Conservation (phyloP, 352 stramenopile genomes). For the Phytophthora citricola region DNA sequence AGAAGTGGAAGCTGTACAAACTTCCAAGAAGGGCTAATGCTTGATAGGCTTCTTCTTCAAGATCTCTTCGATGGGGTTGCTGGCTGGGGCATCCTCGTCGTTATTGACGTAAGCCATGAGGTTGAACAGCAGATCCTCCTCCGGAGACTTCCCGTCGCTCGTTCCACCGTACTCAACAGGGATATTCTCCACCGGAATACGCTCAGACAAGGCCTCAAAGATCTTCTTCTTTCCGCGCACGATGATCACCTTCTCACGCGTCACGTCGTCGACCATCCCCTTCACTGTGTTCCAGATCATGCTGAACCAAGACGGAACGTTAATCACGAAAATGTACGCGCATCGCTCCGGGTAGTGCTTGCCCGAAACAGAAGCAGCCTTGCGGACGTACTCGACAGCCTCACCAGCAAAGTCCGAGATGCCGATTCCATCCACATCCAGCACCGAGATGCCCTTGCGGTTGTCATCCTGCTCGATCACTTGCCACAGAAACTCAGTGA, state of each 20-base stretch:
- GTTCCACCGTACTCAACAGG: slow-evolving; percentile 79
- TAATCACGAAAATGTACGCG: slow-evolving; percentile 95
- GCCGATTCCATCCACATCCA: slow-evolving; percentile 87
- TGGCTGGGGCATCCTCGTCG: slow-evolving; percentile 54
- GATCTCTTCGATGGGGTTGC: slow-evolving; percentile 64
- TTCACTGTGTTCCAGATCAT: slow-evolving; percentile 94
- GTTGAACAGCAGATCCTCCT: slow-evolving; percentile 76
- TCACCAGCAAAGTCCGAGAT: slow-evolving; percentile 88
- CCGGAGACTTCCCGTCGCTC: slow-evolving; percentile 65
- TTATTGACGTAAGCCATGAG: slow-evolving; percentile 83
- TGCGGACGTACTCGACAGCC: slow-evolving; percentile 86
- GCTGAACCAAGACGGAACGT: slow-evolving; percentile 95
- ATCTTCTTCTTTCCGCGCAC: slow-evolving; percentile 87
- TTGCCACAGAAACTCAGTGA: slow-evolving; percentile 88
- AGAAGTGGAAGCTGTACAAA: slow-evolving; percentile 1
- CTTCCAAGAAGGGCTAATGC: slow-evolving; percentile 25
- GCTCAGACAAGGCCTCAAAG: slow-evolving; percentile 72
- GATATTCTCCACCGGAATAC: slow-evolving; percentile 82
- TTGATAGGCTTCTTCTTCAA: slow-evolving; percentile 55
- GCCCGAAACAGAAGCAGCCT: slow-evolving; percentile 79
- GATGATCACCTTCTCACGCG: slow-evolving; percentile 94
- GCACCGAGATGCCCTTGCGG: slow-evolving; percentile 84
- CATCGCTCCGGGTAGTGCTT: slow-evolving; percentile 94
- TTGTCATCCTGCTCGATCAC: slow-evolving; percentile 87
- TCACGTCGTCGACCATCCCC: slow-evolving; percentile 93